These are phyloP conservation scores for Pseudozyma pruni DNA, from an alignment of 1,284 basidiomycete genomes.

Conservation along the genomic window DNA sequence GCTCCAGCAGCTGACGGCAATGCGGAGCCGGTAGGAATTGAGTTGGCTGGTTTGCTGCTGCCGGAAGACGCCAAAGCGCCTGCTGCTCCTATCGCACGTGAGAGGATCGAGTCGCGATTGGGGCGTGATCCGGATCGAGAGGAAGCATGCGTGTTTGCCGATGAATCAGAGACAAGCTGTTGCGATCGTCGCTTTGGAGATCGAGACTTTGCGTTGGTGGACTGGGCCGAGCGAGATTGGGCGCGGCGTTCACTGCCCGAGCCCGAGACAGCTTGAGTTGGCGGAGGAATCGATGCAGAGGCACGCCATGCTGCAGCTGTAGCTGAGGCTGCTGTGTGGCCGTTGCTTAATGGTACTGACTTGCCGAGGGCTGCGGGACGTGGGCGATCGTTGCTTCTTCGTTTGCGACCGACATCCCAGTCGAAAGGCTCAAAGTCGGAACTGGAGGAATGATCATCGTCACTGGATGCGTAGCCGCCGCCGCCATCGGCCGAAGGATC, in stretches of 20 bases:
- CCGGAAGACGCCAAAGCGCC: slow-evolving; percentile 8
- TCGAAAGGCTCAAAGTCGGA: slow-evolving; percentile 50
- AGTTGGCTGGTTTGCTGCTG: background rate
- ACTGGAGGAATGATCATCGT: slow-evolving; percentile 38
- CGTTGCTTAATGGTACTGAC: slow-evolving; percentile 2
- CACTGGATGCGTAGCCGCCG: slow-evolving; percentile 35
- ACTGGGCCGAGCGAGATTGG: slow-evolving; percentile 14
- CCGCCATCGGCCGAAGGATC: slow-evolving; percentile 42
- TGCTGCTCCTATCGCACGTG: slow-evolving; percentile 24
- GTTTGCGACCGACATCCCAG: slow-evolving; percentile 49
- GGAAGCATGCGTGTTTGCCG: slow-evolving; percentile 1
- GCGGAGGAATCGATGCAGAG: slow-evolving; percentile 13
- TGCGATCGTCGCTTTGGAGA: slow-evolving; percentile 22
- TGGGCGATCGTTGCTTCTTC: slow-evolving; percentile 31
- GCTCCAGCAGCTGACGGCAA: slow-evolving; percentile 5
- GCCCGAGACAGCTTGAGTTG: slow-evolving; percentile 4
- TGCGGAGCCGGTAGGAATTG: background rate
- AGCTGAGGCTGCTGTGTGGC: slow-evolving; percentile 4
- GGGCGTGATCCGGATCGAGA: slow-evolving; percentile 7
- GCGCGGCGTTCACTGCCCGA: slow-evolving; percentile 6
- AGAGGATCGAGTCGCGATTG: slow-evolving; percentile 22
- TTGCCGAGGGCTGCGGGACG: slow-evolving; percentile 11
- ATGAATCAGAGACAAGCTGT: slow-evolving; percentile 15
- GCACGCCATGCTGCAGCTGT: slow-evolving; percentile 10
- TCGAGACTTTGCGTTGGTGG: background rate